Evolutionary conservation across 352 stramenopile genomes (phyloP).

Genomic region (Globisporangium cystogenes): DNA sequence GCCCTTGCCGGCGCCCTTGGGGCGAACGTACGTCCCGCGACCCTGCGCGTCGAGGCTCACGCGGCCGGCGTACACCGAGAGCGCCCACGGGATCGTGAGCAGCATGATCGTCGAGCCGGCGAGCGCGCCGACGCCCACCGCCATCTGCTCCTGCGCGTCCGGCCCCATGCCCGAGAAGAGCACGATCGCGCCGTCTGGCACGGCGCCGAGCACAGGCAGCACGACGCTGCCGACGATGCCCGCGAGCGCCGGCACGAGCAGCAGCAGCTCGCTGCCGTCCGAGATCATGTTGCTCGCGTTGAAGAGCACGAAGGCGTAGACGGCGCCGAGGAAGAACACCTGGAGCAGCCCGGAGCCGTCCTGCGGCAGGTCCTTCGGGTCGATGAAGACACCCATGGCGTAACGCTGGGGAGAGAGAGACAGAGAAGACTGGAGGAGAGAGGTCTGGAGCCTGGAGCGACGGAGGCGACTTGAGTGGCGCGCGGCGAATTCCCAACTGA

Average conservation of each 20-base stretch:
- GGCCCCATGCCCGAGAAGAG: conserved; percentile 95
- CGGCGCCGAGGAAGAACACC: conserved; percentile 93
- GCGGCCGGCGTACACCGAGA: conserved; percentile 91
- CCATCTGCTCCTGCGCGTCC: conserved; percentile 93
- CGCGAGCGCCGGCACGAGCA: conserved; percentile 93
- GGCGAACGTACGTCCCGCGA: conserved; percentile 78
- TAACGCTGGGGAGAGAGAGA: no score
- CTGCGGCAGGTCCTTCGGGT: conserved; percentile 79
- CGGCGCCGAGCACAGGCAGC: conserved; percentile 94
- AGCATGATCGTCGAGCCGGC: conserved; percentile 99
- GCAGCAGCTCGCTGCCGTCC: conserved; percentile 96
- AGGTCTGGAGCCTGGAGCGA: not conserved
- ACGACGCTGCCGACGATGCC: conserved; percentile 96
- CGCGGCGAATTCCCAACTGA: conserved; percentile 14
- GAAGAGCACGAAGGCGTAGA: conserved; percentile 97
- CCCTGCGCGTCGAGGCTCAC: conserved; percentile 92
- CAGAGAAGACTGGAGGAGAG: not conserved
- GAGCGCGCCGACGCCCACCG: conserved; percentile 96
- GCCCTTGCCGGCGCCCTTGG: conserved; percentile 62
- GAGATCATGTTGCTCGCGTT: conserved; percentile 97
- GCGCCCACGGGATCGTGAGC: conserved; percentile 96
- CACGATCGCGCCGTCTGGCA: conserved; percentile 97
- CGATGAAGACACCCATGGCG: conserved; percentile 65
- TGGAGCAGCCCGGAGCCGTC: conserved; percentile 77
- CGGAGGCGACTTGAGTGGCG: conserved; percentile 3